These are phyloP conservation scores for Ostreobium quekettii DNA, from an alignment of 139 green algal species.

Conservation along the genomic window DNA sequence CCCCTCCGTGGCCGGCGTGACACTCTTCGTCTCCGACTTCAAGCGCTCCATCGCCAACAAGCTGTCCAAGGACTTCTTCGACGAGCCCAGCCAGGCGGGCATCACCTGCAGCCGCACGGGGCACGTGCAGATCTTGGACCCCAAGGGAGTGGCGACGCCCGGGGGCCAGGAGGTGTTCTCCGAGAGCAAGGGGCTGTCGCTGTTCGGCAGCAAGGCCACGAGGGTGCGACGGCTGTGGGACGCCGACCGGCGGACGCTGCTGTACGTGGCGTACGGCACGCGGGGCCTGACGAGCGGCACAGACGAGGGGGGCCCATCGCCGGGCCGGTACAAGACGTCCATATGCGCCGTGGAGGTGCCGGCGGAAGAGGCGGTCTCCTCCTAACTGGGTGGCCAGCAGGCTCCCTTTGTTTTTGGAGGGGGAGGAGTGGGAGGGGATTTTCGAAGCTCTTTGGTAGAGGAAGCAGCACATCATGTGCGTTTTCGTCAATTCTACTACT, in stretches of 20 bases:
- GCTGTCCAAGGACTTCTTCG: constrained; percentile 41
- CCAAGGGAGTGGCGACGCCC: constrained; percentile 17
- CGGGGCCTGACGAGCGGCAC: constrained; percentile 35
- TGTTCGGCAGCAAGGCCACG: constrained; percentile 40
- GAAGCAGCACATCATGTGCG: too few relatives aligned
- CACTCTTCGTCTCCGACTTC: constrained; percentile 75
- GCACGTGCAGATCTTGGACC: constrained; percentile 32
- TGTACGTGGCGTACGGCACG: constrained; percentile 71
- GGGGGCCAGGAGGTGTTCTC: constrained; percentile 60
- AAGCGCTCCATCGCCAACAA: constrained; percentile 69
- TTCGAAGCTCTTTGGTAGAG: too few relatives aligned
- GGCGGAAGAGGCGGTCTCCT: too few relatives aligned
- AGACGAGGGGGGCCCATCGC: constrained; percentile 7
- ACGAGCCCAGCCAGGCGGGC: constrained; percentile 42
- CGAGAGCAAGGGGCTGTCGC: constrained; percentile 52
- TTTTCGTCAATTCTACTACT: too few relatives aligned
- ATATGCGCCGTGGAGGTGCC: constrained; percentile 52
- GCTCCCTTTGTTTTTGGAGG: too few relatives aligned
- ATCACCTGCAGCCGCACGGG: constrained; percentile 55
- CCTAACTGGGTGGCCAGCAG: too few relatives aligned
- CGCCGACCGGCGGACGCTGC: constrained; percentile 38
- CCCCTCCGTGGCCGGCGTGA: constrained; percentile 52
- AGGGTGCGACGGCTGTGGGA: constrained; percentile 68
- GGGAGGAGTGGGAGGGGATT: too few relatives aligned
- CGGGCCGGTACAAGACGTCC: constrained; percentile 39